A percentile compares a stretch with the other conserved stretches of the same genome.
Conservation (phyloP, 495 filamentous ascomycete species). For the Penicillium argentinense region DNA sequence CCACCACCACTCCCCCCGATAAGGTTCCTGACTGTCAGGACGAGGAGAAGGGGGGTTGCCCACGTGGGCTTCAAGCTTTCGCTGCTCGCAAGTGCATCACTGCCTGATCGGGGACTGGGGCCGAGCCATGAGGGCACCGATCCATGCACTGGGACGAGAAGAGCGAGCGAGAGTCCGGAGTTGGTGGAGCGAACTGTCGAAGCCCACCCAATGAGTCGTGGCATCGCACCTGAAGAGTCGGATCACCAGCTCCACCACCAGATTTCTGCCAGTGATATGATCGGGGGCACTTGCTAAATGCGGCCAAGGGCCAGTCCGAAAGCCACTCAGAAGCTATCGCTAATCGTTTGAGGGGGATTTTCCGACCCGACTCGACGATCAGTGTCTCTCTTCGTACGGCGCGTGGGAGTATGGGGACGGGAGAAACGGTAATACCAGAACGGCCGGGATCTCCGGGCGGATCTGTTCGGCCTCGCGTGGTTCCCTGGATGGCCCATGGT, state of each 20-base stretch:
- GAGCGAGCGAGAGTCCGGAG: conserved; percentile 6
- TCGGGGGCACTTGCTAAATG: conserved; percentile 6
- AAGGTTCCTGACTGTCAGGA: conserved; percentile 16
- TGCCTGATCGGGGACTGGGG: conserved; percentile 13
- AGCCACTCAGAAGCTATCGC: background rate
- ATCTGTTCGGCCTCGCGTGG: conserved; percentile 16
- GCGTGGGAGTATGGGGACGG: too few species aligned
- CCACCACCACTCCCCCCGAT: conserved; percentile 11
- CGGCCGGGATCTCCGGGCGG: conserved; percentile 5
- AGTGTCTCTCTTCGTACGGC: background rate
- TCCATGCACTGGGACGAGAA: background rate
- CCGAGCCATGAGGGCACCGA: conserved; percentile 4
- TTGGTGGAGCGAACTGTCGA: conserved; percentile 3
- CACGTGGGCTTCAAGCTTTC: conserved; percentile 21
- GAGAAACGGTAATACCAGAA: background rate
- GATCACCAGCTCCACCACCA: conserved; percentile 7
- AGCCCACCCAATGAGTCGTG: background rate
- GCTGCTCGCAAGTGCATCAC: conserved; percentile 3
- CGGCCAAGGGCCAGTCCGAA: background rate
- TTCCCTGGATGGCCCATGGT: conserved; percentile 6
- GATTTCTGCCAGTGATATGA: conserved; percentile 4
- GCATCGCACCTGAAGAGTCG: conserved; percentile 2
- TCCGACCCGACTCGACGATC: background rate
- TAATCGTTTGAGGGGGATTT: conserved; percentile 2
- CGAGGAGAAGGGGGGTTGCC: conserved; percentile 14